Evolutionary conservation across 768 basidiomycete species (phyloP), one percentile per base, ranked within the genome.

Genomic region (Rhodotorula toruloides): DNA sequence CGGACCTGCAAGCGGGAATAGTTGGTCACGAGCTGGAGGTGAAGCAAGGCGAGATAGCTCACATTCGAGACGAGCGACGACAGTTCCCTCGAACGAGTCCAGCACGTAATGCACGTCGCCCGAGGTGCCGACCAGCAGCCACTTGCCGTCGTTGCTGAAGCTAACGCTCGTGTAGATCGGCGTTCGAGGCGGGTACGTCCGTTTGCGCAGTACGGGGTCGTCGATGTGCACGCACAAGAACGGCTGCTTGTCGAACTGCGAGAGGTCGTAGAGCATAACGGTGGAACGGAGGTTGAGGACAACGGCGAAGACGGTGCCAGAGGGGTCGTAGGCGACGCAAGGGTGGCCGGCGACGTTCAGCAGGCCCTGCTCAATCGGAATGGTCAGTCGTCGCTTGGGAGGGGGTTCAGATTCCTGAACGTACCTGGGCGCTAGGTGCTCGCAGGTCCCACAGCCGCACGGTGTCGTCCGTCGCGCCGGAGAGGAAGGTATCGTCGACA

Each of bases 371-470:
- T 16, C 42, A 39, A n/a, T 9, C 25, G 13, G 48, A 49, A 4
- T 31, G 19, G 42, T 27, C 32, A 32, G 19, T 29, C 34, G 34
- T 4, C 2, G 22, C 1, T 4, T 36, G 32, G 21, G 13, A 16
- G 32, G 12, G 31, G 48, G 17, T 25, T 46, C 8, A 16, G 25
- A 13, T 9, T 25, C 8, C 14, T 14, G 32, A n/a, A 65, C 79
- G 52, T 43, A 80, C 80, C 62, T 88, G 83, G 75, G 90, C 91
- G 31, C 81, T 80, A 1, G 86, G 84, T 19, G 86, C 81, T 50
- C 93, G 86, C 46, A 97, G 82, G 78, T 99, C 96, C 96, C 96
- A 99, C 25, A 98, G 79, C 34, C 94, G 85, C 27, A 98, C 93
- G 2, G 92, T 97, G 74, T 87, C 90, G 80, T 99, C 96, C 76